phyloP scores from a whole-genome alignment of 495 filamentous ascomycete genomes.

The Penicillium flavigenum region DNA sequence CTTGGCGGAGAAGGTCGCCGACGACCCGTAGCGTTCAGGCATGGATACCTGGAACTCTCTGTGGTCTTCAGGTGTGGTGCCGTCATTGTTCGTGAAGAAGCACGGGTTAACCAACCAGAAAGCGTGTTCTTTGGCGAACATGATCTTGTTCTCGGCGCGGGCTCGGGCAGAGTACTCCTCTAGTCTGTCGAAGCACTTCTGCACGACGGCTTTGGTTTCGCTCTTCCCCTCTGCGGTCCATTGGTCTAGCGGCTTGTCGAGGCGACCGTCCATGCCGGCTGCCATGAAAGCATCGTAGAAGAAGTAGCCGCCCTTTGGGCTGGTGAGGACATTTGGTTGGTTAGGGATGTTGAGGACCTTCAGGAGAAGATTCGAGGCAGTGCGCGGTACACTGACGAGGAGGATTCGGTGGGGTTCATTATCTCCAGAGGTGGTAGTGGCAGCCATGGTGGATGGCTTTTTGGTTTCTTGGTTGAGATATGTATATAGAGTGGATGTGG shows the following conservation, averaged over 20 bases:
- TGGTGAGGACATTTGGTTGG: slow-evolving; percentile 33
- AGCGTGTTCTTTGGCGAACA: slow-evolving; percentile 45
- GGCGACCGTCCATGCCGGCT: neutral
- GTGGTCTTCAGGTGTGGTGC: neutral
- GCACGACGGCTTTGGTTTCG: slow-evolving; percentile 15
- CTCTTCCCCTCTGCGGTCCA: slow-evolving; percentile 28
- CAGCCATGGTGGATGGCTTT: neutral
- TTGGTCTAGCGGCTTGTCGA: slow-evolving; percentile 21
- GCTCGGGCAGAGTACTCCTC: slow-evolving; percentile 28
- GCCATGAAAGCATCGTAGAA: slow-evolving; percentile 29
- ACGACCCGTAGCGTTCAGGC: slow-evolving; percentile 15
- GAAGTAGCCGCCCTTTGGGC: slow-evolving; percentile 40
- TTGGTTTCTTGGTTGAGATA: too few species aligned
- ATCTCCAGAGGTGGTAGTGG: neutral
- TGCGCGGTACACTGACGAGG: slow-evolving; percentile 39
- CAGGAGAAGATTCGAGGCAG: slow-evolving; percentile 43
- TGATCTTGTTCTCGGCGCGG: slow-evolving; percentile 26
- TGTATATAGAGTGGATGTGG: neutral
- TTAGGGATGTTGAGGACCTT: slow-evolving; percentile 39
- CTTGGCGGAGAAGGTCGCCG: slow-evolving; percentile 21
- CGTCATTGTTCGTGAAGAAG: neutral
- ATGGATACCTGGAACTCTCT: slow-evolving; percentile 4
- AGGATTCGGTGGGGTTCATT: slow-evolving; percentile 14
- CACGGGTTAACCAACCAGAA: slow-evolving; percentile 22
- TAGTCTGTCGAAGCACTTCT: slow-evolving; percentile 26